phyloP scores from a whole-genome alignment of 2,329 filamentous ascomycete species.

The Hypoxylon sp. region DNA sequence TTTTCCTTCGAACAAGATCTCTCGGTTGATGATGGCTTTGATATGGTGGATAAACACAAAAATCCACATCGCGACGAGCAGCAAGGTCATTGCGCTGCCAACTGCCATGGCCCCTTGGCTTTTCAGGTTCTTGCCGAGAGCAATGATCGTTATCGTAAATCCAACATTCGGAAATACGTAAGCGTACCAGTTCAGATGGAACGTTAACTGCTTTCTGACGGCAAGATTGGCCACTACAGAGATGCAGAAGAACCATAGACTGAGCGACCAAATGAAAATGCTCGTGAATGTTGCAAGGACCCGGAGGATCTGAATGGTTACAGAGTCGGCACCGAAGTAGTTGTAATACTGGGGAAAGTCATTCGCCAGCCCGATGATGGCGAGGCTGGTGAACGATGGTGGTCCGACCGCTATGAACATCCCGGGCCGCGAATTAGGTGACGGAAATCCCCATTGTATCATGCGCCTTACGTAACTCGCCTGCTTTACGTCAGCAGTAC shows the following conservation, averaged over 20 bases:
- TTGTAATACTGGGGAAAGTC: slow-evolving; percentile 48
- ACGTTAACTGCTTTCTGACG: slow-evolving; percentile 52
- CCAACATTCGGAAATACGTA: slow-evolving; percentile 78
- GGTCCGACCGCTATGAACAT: slow-evolving; percentile 70
- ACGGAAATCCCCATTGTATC: slow-evolving; percentile 60
- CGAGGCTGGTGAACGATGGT: slow-evolving; percentile 60
- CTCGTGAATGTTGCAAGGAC: slow-evolving; percentile 59
- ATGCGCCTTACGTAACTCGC: slow-evolving; percentile 60
- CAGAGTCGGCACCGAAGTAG: slow-evolving; percentile 48
- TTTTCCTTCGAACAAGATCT: slow-evolving; percentile 72
- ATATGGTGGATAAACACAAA: slow-evolving; percentile 66
- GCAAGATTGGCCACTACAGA: slow-evolving; percentile 51
- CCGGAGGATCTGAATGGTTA: slow-evolving; percentile 54
- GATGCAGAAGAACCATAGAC: slow-evolving; percentile 66
- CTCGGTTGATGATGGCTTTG: slow-evolving; percentile 64
- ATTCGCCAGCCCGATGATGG: slow-evolving; percentile 63
- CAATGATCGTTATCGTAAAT: slow-evolving; percentile 72
- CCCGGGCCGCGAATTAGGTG: slow-evolving; percentile 53
- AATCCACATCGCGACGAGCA: slow-evolving; percentile 69
- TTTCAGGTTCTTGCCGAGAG: slow-evolving; percentile 67
- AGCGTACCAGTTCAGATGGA: slow-evolving; percentile 71
- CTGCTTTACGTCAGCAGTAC: slow-evolving; percentile 30
- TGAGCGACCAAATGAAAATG: slow-evolving; percentile 64
- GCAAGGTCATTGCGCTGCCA: slow-evolving; percentile 68
- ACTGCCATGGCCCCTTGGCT: slow-evolving; percentile 69